Conservation (phyloP, 768 basidiomycete species). For the Pleurotus tuoliensis region DNA sequence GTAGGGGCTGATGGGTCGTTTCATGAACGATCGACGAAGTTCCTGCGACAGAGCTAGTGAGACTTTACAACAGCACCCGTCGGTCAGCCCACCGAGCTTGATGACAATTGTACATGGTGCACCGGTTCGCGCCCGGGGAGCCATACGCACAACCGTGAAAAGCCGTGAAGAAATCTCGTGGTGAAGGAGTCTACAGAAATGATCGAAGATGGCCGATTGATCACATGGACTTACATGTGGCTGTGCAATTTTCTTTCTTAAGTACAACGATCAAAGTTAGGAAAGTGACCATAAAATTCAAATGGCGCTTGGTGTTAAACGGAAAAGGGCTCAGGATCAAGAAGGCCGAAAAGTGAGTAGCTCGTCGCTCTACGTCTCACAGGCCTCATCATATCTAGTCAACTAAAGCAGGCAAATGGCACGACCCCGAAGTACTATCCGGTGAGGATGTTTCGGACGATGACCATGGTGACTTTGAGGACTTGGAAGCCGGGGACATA, state of each 20-base stretch:
- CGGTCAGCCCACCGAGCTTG: conserved; percentile 61
- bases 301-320: neutral
- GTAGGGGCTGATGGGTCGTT: conserved; percentile 84
- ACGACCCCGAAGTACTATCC: neutral
- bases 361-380: neutral
- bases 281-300: too few species aligned
- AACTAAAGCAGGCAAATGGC: neutral
- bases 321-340: neutral
- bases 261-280: too few species aligned
- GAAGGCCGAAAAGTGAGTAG: neutral
- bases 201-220: too few species aligned
- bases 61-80: conserved; percentile 5
- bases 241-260: neutral
- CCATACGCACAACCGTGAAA: neutral
- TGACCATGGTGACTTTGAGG: neutral
- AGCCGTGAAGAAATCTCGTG: neutral
- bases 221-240: neutral
- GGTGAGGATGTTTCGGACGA: neutral
- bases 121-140: conserved; percentile 19
- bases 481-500: neutral
- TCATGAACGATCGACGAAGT: conserved; percentile 97
- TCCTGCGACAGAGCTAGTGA: conserved; percentile 42
- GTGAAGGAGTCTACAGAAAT: too few species aligned
- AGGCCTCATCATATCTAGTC: neutral
- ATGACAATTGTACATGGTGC: conserved; percentile 72